phyloP scores from a whole-genome alignment of 768 basidiomycete genomes.

The Russula compacta region DNA sequence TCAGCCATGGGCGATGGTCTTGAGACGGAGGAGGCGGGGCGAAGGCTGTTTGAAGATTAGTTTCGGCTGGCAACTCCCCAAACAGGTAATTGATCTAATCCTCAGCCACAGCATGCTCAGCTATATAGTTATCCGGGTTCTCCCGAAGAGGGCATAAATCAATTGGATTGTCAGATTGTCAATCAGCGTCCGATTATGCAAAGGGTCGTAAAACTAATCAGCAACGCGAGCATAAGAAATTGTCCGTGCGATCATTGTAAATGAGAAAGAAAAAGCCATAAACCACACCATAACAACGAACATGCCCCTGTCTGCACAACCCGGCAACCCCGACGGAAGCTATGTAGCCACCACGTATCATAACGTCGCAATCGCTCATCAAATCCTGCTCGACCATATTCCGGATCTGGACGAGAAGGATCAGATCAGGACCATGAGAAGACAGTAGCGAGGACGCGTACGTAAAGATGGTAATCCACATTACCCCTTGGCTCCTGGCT shows the following conservation, averaged over 20 bases:
- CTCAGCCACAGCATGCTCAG: conserved; percentile 13
- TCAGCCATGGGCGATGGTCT: conserved; percentile 33
- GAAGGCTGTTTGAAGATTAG: not conserved
- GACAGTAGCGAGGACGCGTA: not conserved
- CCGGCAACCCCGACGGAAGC: too few species aligned
- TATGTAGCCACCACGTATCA: not conserved
- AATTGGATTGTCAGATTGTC: too few species aligned
- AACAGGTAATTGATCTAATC: conserved; percentile 7
- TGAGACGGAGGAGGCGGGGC: conserved; percentile 14
- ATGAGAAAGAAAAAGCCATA: not conserved
- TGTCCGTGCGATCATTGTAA: not conserved
- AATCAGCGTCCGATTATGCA: not conserved
- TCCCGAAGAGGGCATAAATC: not conserved
- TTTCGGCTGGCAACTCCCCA: conserved; percentile 11
- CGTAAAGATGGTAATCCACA: conserved; percentile 6
- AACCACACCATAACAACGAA: not conserved
- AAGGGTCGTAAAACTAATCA: not conserved
- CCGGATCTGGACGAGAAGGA: not conserved
- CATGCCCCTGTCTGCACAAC: not conserved
- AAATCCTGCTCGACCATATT: not conserved
- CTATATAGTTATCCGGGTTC: conserved; percentile 18
- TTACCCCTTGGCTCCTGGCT: conserved; percentile 6
- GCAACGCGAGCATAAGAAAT: not conserved
- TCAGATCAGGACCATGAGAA: not conserved
- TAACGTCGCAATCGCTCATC: not conserved